Percentiles rank a stretch among this genome's conserved stretches.
Evolutionary conservation across 495 filamentous ascomycete genomes (phyloP).

Genomic region (Penicillium diatomitis): DNA sequence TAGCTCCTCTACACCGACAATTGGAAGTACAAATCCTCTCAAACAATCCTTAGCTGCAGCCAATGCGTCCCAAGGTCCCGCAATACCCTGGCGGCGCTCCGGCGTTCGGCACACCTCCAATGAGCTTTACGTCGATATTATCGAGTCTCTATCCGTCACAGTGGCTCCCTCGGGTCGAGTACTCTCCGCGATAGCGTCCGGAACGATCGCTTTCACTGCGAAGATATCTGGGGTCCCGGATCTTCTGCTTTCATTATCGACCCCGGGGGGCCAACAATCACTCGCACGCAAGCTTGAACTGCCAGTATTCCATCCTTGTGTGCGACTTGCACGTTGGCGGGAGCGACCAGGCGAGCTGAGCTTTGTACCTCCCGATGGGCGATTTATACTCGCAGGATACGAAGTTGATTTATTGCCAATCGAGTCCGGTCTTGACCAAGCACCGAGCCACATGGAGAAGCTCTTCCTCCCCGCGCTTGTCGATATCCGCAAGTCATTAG

Average conservation of each 20-base stretch:
- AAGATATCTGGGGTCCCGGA: slow-evolving; percentile 94
- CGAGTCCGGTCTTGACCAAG: slow-evolving; percentile 31
- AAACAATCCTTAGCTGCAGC: slow-evolving; percentile 37
- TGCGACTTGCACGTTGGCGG: slow-evolving; percentile 75
- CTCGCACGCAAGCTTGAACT: slow-evolving; percentile 67
- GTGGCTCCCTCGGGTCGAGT: slow-evolving; percentile 83
- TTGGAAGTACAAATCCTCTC: slow-evolving; percentile 32
- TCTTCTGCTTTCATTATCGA: slow-evolving; percentile 67
- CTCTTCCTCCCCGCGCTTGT: slow-evolving; percentile 73
- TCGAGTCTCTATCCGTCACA: slow-evolving; percentile 80
- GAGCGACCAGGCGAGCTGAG: slow-evolving; percentile 82
- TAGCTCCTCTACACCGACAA: slow-evolving; percentile 32
- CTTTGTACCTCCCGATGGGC: slow-evolving; percentile 90
- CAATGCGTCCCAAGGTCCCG: slow-evolving; percentile 35
- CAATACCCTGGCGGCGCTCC: slow-evolving; percentile 79
- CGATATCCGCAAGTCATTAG: slow-evolving; percentile 73
- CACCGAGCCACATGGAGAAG: slow-evolving; percentile 46
- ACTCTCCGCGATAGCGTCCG: slow-evolving; percentile 77
- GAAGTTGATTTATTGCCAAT: slow-evolving; percentile 83
- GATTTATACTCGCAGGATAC: slow-evolving; percentile 91
- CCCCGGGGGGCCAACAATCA: slow-evolving; percentile 65
- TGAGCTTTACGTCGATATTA: slow-evolving; percentile 92
- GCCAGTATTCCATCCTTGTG: slow-evolving; percentile 96
- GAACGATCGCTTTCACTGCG: slow-evolving; percentile 88
- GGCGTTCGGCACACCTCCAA: slow-evolving; percentile 95